phyloP scores from a whole-genome alignment of 148 eudicot genomes.

The Drosera capensis region DNA sequence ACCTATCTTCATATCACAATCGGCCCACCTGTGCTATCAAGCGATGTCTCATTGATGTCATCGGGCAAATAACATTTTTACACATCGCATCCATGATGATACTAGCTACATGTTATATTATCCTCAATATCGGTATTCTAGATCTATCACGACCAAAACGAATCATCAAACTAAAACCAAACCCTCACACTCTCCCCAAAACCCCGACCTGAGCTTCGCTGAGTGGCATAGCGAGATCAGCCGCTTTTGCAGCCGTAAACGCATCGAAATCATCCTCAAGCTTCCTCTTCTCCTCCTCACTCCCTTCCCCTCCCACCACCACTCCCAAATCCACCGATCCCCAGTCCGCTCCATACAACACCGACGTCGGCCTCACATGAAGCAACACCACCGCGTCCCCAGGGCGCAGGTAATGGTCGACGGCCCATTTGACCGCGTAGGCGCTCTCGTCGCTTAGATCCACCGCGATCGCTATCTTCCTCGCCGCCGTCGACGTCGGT shows the following conservation, averaged over 20 bases:
- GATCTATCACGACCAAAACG: too few relatives aligned
- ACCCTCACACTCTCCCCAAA: too few relatives aligned
- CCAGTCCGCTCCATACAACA: constrained; percentile 89
- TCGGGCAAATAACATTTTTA: too few relatives aligned
- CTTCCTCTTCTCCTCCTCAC: constrained; percentile 19
- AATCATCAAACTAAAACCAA: too few relatives aligned
- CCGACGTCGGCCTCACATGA: constrained; percentile 75
- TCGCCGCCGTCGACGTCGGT: constrained; percentile 64
- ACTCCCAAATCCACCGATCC: constrained; percentile 50
- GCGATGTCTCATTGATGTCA: too few relatives aligned
- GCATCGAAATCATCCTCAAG: constrained; percentile 44
- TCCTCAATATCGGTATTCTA: too few relatives aligned
- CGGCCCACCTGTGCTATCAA: too few relatives aligned
- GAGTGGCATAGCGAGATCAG: constrained; percentile 33
- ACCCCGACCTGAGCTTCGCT: constrained; percentile 60
- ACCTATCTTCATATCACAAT: too few relatives aligned
- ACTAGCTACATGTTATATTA: too few relatives aligned
- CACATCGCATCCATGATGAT: too few relatives aligned
- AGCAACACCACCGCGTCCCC: constrained; percentile 73
- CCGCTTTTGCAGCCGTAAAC: constrained; percentile 24
- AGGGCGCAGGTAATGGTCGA: constrained; percentile 64
- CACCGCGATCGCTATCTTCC: constrained; percentile 71
- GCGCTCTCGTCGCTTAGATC: constrained; percentile 79
- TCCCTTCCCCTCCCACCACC: constrained; percentile 3
- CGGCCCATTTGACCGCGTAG: constrained; percentile 86